Base-by-base conservation (phyloP, 2,329 filamentous ascomycete species). In the Cyclaneusma minus region DNA sequence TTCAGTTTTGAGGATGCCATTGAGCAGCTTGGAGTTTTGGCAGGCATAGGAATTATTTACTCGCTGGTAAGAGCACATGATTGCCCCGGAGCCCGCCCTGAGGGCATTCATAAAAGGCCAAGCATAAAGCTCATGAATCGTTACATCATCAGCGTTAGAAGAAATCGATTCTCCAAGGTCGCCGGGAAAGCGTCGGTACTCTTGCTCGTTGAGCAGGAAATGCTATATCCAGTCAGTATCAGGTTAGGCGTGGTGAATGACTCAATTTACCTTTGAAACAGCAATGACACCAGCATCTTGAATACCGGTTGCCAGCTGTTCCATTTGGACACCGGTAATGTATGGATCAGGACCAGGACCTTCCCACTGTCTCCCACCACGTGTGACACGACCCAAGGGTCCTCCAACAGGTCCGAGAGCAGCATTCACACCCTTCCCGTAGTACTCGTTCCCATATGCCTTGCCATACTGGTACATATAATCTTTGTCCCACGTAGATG, bases 201-300 rank as follows among this genome's bases (percentile, higher is more conserved):
- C 36, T 25, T 37, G 36, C 28, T 37, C 34, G 15, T 38, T 33
- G 6, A 38, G 27, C n/a, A 37, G 22, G 24, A 38, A 38, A 21
- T 37, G 36, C 25, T 5, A 56, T 30, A 49, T 60, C 4, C 63
- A 62, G 36, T 54, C 61, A 22, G 56, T 57, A 29, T 48, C 40
- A 18, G 63, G 54, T 37, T 63, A 65, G 52, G 68, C 77, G 64
- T 52, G 76, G 54, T 62, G n/a, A n/a, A n/a, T n/a, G n/a, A n/a
- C n/a, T n/a, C n/a, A n/a, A 80, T 62, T 60, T 54, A 57, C 56
- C 48, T 64, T 87, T 59, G 59, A 71, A 54, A 73, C 81, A 29
- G 82, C 79, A 46, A 91, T 77, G 19, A 87, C 71, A 39, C 81
- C 81, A 3, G 73, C 71, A 41, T 74, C 68, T 45, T 89, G 81